Base-by-base conservation (phyloP, 1,139 yeast species). In the Pichia sp. region DNA sequence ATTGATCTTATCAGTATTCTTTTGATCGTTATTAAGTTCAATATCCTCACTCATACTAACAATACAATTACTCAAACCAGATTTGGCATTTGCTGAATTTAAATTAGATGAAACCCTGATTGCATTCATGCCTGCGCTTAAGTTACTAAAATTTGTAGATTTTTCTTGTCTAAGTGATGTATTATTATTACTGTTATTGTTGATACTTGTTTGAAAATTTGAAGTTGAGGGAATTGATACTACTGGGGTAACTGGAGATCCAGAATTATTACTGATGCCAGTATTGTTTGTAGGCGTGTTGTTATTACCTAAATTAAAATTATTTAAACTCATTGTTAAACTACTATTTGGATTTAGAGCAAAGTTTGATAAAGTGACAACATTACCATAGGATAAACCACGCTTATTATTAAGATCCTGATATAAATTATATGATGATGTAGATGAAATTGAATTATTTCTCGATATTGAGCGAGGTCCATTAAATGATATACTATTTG, bases 331-430 rank as follows among this genome's bases (percentile, higher is more conserved):
- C 41, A 11, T 19, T n/a, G 29, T 39, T 16, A 42, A 29, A 38
- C n/a, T 29, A 31, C 41, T 45, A n/a, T 25, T 29, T 9, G n/a
- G 14, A 43, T 14, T 42, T 22, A 36, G 13, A 14, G 50, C 16
- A 19, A 22, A 4, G 27, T 14, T 33, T 16, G 27, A 31, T 5
- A 42, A 11, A n/a, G 48, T 38, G 30, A 16, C 25, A 22, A 19
- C 22, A 36, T 41, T 39, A n/a, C 50, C 49, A 34, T 45, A 48
- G 2, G 61, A 55, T 36, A 60, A 45, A 1, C 68, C 68, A 46
- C 68, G 55, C 47, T 63, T 65, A 44, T 54, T 54, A 45, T 61
- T 62, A 13, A 65, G 47, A 31, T 63, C 67, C n/a, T 64, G 65
- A 43, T 64, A 63, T 9, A 62, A 48, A 39, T 54, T 58, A 46